Conservation (phyloP, 768 basidiomycete species). For the Tylopilus felleus region DNA sequence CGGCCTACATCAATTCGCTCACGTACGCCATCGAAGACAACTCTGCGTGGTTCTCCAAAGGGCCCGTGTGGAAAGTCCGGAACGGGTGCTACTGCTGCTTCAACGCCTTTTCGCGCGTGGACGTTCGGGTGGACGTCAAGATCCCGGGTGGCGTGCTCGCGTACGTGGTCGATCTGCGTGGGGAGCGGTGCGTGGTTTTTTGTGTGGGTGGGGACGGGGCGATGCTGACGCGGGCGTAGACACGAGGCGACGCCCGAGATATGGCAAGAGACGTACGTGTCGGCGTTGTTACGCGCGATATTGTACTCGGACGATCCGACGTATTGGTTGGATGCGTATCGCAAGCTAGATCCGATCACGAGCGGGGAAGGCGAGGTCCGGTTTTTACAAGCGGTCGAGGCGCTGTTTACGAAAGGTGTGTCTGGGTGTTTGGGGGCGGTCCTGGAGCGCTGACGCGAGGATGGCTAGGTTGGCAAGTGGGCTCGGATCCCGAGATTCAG, state of each 20-base stretch:
- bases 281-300: constrained; percentile 85
- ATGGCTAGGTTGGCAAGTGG: constrained; percentile 89
- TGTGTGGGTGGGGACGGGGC: neutral
- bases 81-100: constrained; percentile 97
- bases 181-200: constrained; percentile 69
- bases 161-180: constrained; percentile 90
- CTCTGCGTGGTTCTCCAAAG: constrained; percentile 88
- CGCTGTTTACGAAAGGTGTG: constrained; percentile 79
- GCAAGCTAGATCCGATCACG: constrained; percentile 94
- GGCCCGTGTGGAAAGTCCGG: constrained; percentile 83
- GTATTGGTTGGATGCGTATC: constrained; percentile 88
- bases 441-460: neutral
- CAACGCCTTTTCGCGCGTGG: constrained; percentile 96
- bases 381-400: constrained; percentile 89
- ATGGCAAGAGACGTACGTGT: constrained; percentile 98
- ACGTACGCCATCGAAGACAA: constrained; percentile 92
- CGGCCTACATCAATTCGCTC: constrained; percentile 98
- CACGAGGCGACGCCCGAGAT: constrained; percentile 89
- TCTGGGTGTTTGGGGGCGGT: neutral
- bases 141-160: constrained; percentile 97
- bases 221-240: constrained; percentile 25
- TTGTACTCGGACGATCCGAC: constrained; percentile 95
- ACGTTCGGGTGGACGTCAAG: constrained; percentile 96
- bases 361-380: constrained; percentile 83
- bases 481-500: constrained; percentile 97